These are phyloP conservation scores for Monilinia fructigena DNA, from an alignment of 2,329 filamentous ascomycete species.

Conservation along the genomic window DNA sequence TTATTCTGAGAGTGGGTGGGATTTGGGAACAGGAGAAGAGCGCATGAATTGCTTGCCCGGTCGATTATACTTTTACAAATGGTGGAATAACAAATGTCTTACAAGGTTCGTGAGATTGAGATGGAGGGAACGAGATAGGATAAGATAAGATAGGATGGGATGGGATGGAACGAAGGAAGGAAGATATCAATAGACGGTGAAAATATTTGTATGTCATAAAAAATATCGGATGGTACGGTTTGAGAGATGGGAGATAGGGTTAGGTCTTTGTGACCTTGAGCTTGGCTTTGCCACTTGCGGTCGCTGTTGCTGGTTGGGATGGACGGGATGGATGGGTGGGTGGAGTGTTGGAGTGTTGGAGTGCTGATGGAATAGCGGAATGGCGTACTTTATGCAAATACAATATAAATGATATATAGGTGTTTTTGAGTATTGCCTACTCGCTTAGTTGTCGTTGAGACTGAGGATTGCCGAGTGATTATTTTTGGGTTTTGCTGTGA, in stretches of 20 bases:
- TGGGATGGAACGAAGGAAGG: not conserved
- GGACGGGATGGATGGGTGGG: not conserved
- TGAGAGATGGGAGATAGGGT: not conserved
- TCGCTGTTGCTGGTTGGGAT: not conserved
- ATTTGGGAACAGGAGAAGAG: not conserved
- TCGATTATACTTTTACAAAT: constrained; percentile 16
- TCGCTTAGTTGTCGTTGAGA: too few relatives aligned
- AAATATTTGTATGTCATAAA: constrained; percentile 3
- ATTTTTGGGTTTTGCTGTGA: too few relatives aligned
- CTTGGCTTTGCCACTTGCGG: not conserved
- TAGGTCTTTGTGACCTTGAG: not conserved
- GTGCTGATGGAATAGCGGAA: not conserved
- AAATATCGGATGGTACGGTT: not conserved
- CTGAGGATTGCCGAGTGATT: too few relatives aligned
- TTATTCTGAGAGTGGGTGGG: constrained; percentile 2
- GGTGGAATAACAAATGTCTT: not conserved
- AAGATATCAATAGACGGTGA: constrained; percentile 13
- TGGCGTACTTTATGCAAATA: not conserved
- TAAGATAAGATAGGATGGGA: not conserved
- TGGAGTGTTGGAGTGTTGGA: not conserved
- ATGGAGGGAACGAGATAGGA: not conserved
- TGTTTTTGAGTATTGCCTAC: not conserved
- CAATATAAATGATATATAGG: not conserved
- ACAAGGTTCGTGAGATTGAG: not conserved
- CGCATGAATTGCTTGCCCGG: not conserved